A percentile compares a stretch with the other conserved stretches of the same genome.
phyloP scores from a whole-genome alignment of 352 stramenopile species.

The Phytophthora sansomeana region DNA sequence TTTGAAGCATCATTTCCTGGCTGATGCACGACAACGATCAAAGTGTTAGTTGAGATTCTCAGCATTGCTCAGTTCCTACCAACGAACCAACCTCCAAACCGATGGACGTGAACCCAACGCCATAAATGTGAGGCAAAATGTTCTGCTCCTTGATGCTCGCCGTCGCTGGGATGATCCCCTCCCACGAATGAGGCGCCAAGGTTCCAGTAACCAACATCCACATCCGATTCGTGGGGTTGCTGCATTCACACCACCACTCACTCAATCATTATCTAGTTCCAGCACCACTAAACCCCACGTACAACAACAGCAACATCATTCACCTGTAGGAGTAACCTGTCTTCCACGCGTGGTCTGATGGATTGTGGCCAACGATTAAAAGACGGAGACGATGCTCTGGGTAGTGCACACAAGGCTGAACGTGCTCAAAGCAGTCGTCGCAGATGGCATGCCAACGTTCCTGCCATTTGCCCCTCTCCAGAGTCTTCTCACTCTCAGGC shows the following conservation, averaged over 20 bases:
- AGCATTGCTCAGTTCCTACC: background rate
- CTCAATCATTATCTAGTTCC: background rate
- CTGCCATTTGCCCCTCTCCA: conserved; percentile 66
- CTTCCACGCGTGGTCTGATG: conserved; percentile 91
- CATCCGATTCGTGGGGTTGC: conserved; percentile 91
- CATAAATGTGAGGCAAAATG: conserved; percentile 61
- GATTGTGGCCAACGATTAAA: conserved; percentile 91
- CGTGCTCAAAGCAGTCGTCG: conserved; percentile 64
- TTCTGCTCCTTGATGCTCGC: conserved; percentile 80
- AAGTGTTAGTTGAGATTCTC: conserved; percentile 8
- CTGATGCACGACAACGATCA: conserved; percentile 29
- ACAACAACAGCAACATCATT: background rate
- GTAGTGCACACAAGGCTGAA: conserved; percentile 64
- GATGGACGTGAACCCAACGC: conserved; percentile 86
- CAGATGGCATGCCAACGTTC: conserved; percentile 87
- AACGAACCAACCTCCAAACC: conserved; percentile 68
- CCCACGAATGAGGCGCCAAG: conserved; percentile 60
- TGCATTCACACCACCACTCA: conserved; percentile 31
- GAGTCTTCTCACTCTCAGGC: conserved; percentile 5
- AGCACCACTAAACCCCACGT: background rate
- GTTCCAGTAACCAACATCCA: conserved; percentile 86
- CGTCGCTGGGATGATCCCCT: conserved; percentile 64
- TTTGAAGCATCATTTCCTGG: conserved; percentile 86
- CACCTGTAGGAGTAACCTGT: conserved; percentile 73
- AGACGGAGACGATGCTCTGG: conserved; percentile 73